phyloP scores from a whole-genome alignment of 345 rosid species.

The Melastoma malabathricum region DNA sequence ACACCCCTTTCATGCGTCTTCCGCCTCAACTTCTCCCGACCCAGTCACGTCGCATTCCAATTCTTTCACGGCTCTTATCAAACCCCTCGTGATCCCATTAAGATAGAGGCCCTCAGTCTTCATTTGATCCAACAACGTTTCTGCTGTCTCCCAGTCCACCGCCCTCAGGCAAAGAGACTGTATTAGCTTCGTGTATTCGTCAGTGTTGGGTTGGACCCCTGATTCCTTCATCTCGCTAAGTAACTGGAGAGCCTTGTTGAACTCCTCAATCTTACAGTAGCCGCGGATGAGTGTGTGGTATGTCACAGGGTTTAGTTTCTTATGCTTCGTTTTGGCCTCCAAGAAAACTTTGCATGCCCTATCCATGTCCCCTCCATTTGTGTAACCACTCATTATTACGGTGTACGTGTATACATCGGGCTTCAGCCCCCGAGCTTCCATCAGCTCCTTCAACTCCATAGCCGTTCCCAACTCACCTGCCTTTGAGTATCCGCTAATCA shows the following conservation, averaged over 20 bases:
- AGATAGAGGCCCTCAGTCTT: conserved; percentile 53
- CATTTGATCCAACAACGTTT: conserved; percentile 56
- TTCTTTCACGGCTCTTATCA: conserved; percentile 68
- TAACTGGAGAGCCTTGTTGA: conserved; percentile 51
- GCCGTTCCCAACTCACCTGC: conserved; percentile 46
- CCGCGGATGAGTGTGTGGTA: conserved; percentile 76
- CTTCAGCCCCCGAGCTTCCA: conserved; percentile 66
- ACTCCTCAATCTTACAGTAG: conserved; percentile 64
- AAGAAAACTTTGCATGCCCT: conserved; percentile 42
- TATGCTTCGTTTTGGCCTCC: conserved; percentile 67
- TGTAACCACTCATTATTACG: conserved; percentile 65
- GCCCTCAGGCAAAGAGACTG: conserved; percentile 73
- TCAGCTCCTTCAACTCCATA: conserved; percentile 39
- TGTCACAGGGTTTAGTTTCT: conserved; percentile 47
- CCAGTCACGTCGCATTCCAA: conserved; percentile 38
- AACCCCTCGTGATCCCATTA: conserved; percentile 55
- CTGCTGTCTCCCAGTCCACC: conserved; percentile 61
- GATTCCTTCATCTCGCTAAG: conserved; percentile 55
- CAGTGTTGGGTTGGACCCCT: conserved; percentile 49
- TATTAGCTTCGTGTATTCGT: conserved; percentile 68
- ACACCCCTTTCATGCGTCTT: conserved; percentile 13
- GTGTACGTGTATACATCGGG: conserved; percentile 76
- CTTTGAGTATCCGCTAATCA: conserved; percentile 47
- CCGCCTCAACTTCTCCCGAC: conserved; percentile 11
- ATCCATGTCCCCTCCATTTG: conserved; percentile 58